Evolutionary conservation across 345 rosid species (phyloP).

Genomic region (Physaria fendleri): DNA sequence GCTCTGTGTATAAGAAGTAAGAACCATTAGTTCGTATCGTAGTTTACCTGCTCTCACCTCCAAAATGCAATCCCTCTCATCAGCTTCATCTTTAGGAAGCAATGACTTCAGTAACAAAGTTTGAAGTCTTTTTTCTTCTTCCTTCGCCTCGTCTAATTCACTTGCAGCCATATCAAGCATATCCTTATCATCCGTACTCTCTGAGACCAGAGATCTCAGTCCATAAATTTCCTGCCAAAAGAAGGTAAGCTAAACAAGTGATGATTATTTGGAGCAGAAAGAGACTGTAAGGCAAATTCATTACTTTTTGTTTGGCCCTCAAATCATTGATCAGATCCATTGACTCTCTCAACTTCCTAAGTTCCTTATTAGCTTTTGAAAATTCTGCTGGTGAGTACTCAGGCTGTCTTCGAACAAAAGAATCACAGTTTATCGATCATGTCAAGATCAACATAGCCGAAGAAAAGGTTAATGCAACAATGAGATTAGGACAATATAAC

Average conservation of each 20-base stretch:
- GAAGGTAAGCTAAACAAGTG: background rate
- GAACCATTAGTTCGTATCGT: background rate
- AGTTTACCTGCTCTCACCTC: constrained; percentile 97
- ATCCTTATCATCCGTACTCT: constrained; percentile 61
- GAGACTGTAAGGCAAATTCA: background rate
- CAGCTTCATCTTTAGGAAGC: constrained; percentile 99
- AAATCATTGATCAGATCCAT: constrained; percentile 63
- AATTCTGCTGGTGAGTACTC: constrained; percentile 74
- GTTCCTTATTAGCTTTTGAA: constrained; percentile 80
- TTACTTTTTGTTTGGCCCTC: constrained; percentile 75
- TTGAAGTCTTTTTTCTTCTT: constrained; percentile 70
- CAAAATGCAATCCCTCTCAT: constrained; percentile 87
- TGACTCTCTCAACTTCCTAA: constrained; percentile 65
- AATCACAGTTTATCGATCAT: constrained; percentile 14
- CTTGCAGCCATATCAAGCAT: constrained; percentile 70
- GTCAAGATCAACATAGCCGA: background rate
- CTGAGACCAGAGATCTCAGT: constrained; percentile 59
- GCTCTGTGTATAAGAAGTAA: background rate
- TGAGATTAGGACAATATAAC: too few species aligned
- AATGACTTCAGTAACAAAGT: constrained; percentile 63
- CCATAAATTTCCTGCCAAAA: constrained; percentile 63
- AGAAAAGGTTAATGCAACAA: background rate
- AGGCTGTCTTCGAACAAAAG: constrained; percentile 74
- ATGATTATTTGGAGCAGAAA: background rate
- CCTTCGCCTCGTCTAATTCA: constrained; percentile 51